Evolutionary conservation across 768 basidiomycete genomes (phyloP).

Genomic region (Filobasidium wieringae): DNA sequence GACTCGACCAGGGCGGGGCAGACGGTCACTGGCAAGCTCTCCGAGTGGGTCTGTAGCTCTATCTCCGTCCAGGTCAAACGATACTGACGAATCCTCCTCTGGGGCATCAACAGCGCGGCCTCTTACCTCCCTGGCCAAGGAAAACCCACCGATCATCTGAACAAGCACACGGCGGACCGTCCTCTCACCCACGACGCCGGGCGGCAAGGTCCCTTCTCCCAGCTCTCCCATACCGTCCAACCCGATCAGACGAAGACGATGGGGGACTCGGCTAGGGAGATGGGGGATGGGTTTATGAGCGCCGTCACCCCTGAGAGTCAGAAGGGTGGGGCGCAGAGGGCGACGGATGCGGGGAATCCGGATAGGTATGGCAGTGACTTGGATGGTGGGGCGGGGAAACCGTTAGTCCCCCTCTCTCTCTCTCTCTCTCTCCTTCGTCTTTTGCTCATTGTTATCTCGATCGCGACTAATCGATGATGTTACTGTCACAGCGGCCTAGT

Average conservation of each 20-base stretch:
- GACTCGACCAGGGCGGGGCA: background rate
- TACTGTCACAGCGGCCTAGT: too few species aligned
- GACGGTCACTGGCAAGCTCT: background rate
- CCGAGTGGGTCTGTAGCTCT: background rate
- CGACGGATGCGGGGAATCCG: constrained; percentile 3
- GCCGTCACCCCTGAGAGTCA: constrained; percentile 1
- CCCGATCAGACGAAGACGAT: constrained; percentile 2
- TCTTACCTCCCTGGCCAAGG: constrained; percentile 7
- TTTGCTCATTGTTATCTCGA: too few species aligned
- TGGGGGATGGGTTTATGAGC: background rate
- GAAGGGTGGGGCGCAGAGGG: constrained; percentile 4
- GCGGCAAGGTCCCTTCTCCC: background rate
- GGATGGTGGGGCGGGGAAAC: too few species aligned
- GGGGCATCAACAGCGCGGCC: constrained; percentile 1
- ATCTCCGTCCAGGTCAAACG: background rate
- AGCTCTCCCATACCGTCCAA: constrained; percentile 1
- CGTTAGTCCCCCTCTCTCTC: too few species aligned
- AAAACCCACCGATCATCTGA: constrained; percentile 9
- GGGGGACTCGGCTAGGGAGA: background rate
- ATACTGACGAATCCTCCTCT: background rate
- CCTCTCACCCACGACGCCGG: constrained; percentile 5
- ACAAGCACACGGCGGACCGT: background rate
- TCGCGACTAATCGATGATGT: too few species aligned
- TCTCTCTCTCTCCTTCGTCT: too few species aligned
- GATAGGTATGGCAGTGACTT: constrained; percentile 3